Evolutionary conservation across 164 flowering plant genomes (phyloP).

Genomic region (Warburgia ugandensis): DNA sequence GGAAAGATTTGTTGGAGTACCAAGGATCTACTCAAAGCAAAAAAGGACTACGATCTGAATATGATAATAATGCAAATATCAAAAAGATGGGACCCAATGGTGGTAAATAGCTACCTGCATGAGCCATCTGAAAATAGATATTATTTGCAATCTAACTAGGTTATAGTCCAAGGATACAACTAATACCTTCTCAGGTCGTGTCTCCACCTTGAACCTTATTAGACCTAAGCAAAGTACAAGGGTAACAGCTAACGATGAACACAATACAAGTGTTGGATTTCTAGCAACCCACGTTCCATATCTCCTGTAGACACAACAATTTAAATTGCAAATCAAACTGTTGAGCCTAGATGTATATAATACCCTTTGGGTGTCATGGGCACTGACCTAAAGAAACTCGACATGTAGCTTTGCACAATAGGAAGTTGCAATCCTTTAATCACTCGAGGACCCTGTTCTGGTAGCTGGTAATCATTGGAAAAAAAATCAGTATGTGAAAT

Average conservation of each 20-base stretch:
- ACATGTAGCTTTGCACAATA: constrained; percentile 75
- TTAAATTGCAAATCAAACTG: background rate
- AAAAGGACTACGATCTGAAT: too few species aligned
- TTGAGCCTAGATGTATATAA: background rate
- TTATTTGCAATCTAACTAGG: background rate
- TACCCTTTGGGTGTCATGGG: background rate
- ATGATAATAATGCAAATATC: too few species aligned
- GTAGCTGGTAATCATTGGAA: constrained; percentile 34
- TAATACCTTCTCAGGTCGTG: constrained; percentile 92
- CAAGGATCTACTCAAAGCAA: too few species aligned
- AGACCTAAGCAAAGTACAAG: constrained; percentile 84
- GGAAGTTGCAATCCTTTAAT: constrained; percentile 53
- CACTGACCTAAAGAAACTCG: constrained; percentile 71
- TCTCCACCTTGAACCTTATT: constrained; percentile 85
- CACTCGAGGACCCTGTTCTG: constrained; percentile 44
- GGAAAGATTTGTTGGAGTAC: too few species aligned
- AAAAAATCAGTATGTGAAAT: background rate
- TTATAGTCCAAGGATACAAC: background rate
- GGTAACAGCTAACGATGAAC: constrained; percentile 63
- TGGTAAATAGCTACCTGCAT: too few species aligned
- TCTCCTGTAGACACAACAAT: constrained; percentile 43
- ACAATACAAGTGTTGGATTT: constrained; percentile 65
- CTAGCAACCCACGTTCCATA: constrained; percentile 94
- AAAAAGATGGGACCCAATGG: too few species aligned
- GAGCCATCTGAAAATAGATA: too few species aligned